phyloP scores from a whole-genome alignment of 1,139 yeast species.

The Suhomyces bokatorum region DNA sequence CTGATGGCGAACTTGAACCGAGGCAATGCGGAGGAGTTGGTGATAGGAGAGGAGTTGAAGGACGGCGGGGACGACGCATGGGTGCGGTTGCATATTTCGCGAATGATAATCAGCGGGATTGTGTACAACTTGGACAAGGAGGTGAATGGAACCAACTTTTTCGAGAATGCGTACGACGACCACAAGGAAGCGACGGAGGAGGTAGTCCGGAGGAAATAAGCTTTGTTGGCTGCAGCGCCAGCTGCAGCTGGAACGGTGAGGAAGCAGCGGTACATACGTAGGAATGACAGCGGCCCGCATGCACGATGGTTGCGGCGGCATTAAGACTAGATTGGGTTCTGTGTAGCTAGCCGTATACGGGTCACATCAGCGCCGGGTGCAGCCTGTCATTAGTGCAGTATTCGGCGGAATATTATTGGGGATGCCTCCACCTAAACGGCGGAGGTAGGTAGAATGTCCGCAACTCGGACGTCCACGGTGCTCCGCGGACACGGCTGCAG shows the following conservation, averaged over 20 bases:
- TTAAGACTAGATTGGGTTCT: neutral
- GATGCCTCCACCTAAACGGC: no score
- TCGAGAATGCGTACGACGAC: conserved; percentile 27
- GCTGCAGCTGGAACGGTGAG: no score
- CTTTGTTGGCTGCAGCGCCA: no score
- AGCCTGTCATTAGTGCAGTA: neutral
- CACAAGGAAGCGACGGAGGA: no score
- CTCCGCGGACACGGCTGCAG: no score
- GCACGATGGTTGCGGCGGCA: neutral
- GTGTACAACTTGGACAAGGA: conserved; percentile 40
- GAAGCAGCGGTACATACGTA: no score
- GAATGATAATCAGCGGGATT: conserved; percentile 37
- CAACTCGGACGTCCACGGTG: no score
- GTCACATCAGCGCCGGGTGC: no score
- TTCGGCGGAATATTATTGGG: neutral
- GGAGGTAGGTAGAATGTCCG: no score
- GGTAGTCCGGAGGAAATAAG: neutral
- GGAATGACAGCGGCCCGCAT: no score
- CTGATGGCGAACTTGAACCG: conserved; percentile 37
- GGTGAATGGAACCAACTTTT: conserved; percentile 44
- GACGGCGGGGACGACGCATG: conserved; percentile 34
- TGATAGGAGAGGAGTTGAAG: conserved; percentile 25
- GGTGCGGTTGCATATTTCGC: conserved; percentile 26
- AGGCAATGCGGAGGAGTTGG: conserved; percentile 45
- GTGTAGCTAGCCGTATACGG: neutral